Conservation (phyloP, 345 rosid genomes). For the Arabidopsis suecica region DNA sequence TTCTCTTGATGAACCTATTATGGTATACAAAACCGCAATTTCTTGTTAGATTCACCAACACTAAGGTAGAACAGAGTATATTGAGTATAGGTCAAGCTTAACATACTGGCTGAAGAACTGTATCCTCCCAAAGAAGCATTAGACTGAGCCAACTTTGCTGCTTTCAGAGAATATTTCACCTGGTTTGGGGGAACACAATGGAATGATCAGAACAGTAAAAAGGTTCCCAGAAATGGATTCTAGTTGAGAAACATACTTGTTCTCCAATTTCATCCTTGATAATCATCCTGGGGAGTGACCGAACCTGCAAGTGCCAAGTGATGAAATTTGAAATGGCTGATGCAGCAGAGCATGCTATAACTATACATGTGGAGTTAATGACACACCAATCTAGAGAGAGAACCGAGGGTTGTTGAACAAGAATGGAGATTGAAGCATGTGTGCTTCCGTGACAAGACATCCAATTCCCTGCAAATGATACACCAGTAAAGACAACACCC, state of each 20-base stretch:
- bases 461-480: slow-evolving; percentile 77
- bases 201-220: slow-evolving; percentile 25
- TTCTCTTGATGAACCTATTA: slow-evolving; percentile 75
- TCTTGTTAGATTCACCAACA: slow-evolving; percentile 27
- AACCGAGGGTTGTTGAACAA: slow-evolving; percentile 87
- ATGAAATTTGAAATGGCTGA: slow-evolving; percentile 21
- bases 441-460: slow-evolving; percentile 79
- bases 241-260: slow-evolving; percentile 59
- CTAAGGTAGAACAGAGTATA: background rate
- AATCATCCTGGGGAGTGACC: slow-evolving; percentile 95
- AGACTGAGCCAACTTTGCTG: slow-evolving; percentile 73
- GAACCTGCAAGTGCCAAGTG: slow-evolving; percentile 67
- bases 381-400: slow-evolving; percentile 89
- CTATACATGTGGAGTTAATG: slow-evolving; percentile 22
- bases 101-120: slow-evolving; percentile 79
- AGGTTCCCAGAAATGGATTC: background rate
- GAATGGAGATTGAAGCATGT: slow-evolving; percentile 85
- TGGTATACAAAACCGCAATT: slow-evolving; percentile 33
- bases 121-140: slow-evolving; percentile 74
- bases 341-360: slow-evolving; percentile 3
- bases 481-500: slow-evolving; percentile 5
- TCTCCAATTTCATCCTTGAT: slow-evolving; percentile 95
- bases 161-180: slow-evolving; percentile 85
- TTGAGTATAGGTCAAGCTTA: slow-evolving; percentile 12
- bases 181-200: slow-evolving; percentile 43